Percentiles rank a stretch among this genome's conserved stretches.
Evolutionary conservation across 2,329 filamentous ascomycete genomes (phyloP).

Genomic region (Diaporthe ilicicola): DNA sequence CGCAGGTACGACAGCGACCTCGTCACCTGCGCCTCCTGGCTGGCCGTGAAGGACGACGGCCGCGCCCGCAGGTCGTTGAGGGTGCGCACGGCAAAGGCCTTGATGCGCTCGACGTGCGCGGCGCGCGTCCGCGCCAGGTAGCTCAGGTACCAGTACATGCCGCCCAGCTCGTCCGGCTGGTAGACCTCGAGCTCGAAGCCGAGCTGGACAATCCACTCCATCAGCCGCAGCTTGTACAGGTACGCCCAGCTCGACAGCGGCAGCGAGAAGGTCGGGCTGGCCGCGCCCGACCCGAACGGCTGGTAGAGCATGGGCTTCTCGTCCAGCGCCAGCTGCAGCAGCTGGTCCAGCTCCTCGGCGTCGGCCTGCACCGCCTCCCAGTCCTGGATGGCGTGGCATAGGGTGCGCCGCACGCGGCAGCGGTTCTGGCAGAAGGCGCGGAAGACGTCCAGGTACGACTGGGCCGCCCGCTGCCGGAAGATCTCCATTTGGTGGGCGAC

Average conservation of each 20-base stretch:
- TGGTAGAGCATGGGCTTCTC: conserved; percentile 67
- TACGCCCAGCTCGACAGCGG: conserved; percentile 90
- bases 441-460: conserved; percentile 85
- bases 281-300: conserved; percentile 48
- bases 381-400: conserved; percentile 83
- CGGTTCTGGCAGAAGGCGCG: conserved; percentile 89
- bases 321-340: conserved; percentile 67
- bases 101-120: conserved; percentile 77
- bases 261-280: conserved; percentile 69
- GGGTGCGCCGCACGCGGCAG: conserved; percentile 86
- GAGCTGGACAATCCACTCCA: conserved; percentile 87
- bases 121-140: conserved; percentile 74
- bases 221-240: conserved; percentile 86
- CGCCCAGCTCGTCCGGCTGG: conserved; percentile 81
- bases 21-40: conserved; percentile 53
- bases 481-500: conserved; percentile 78
- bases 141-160: conserved; percentile 92
- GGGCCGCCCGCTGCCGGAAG: conserved; percentile 67
- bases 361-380: conserved; percentile 88
- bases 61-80: conserved; percentile 43
- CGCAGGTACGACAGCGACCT: conserved; percentile 65
- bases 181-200: conserved; percentile 96
- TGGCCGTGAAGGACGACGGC: conserved; percentile 38
- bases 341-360: conserved; percentile 78
- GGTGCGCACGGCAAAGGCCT: conserved; percentile 65